Conservation (phyloP, 768 basidiomycete species). For the Suillus hirtellus region DNA sequence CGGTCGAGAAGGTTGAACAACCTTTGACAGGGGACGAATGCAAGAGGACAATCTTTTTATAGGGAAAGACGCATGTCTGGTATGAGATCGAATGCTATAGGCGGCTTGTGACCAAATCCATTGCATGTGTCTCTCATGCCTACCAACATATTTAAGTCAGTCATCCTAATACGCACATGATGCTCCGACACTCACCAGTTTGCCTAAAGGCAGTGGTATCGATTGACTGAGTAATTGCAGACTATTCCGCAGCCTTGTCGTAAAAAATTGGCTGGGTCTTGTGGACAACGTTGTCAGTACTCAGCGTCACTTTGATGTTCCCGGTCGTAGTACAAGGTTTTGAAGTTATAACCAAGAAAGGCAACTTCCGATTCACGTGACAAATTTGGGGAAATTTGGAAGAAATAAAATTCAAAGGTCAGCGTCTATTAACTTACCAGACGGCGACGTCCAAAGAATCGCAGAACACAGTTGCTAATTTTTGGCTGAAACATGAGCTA, state of each 20-base stretch:
- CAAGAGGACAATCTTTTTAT: neutral
- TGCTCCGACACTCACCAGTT: conserved; percentile 22
- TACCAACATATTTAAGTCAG: conserved; percentile 20
- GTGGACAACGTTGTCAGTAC: neutral
- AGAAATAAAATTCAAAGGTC: conserved; percentile 4
- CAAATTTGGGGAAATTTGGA: neutral
- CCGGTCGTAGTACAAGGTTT: neutral
- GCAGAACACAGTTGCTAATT: conserved; percentile 13
- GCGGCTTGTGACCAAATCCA: conserved; percentile 59
- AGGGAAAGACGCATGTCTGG: conserved; percentile 9
- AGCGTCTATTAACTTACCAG: conserved; percentile 9
- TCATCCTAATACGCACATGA: neutral
- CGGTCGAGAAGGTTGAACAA: conserved; percentile 3
- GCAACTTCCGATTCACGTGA: neutral
- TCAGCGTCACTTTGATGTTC: neutral
- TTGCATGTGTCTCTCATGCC: conserved; percentile 74
- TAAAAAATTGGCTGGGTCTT: neutral
- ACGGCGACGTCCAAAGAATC: conserved; percentile 11
- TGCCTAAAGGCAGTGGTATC: conserved; percentile 14
- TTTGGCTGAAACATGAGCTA: conserved; percentile 48
- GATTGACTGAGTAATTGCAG: neutral
- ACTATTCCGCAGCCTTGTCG: neutral
- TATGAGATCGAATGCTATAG: conserved; percentile 39
- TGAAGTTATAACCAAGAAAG: neutral
- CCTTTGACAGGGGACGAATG: neutral